Evolutionary conservation across 768 basidiomycete species (phyloP).

Genomic region (Mycena albidolilacea): DNA sequence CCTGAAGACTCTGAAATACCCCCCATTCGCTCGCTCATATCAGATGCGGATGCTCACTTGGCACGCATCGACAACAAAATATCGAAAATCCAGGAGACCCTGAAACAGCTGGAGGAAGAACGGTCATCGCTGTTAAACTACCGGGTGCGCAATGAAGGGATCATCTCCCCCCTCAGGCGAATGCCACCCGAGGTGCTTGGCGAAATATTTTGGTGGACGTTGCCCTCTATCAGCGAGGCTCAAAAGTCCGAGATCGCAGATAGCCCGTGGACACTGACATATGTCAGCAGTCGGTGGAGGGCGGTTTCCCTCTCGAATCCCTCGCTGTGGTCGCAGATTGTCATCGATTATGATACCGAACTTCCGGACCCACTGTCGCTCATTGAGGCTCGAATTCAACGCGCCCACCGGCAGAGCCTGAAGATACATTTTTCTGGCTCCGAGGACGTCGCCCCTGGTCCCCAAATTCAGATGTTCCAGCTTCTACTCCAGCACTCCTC

Average conservation of each 20-base stretch:
- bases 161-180: conserved; percentile 10
- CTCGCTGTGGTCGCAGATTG: conserved; percentile 15
- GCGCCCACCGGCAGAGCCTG: background rate
- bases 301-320: conserved; percentile 8
- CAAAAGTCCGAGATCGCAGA: background rate
- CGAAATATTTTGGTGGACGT: conserved; percentile 15
- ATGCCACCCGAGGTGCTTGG: conserved; percentile 18
- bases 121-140: background rate
- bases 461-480: background rate
- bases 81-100: background rate
- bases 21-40: background rate
- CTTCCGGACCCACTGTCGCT: background rate
- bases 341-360: background rate
- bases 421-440: conserved; percentile 7
- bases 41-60: background rate
- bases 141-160: background rate
- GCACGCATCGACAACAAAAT: conserved; percentile 9
- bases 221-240: background rate
- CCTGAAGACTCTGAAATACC: background rate
- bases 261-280: conserved; percentile 14
- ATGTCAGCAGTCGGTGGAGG: conserved; percentile 17
- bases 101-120: background rate
- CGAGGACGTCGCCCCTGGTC: background rate
- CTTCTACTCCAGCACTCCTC: background rate
- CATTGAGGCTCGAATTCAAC: background rate